These are phyloP conservation scores for Phoma sp. DNA, from an alignment of 2,329 filamentous ascomycete species.

Conservation along the genomic window DNA sequence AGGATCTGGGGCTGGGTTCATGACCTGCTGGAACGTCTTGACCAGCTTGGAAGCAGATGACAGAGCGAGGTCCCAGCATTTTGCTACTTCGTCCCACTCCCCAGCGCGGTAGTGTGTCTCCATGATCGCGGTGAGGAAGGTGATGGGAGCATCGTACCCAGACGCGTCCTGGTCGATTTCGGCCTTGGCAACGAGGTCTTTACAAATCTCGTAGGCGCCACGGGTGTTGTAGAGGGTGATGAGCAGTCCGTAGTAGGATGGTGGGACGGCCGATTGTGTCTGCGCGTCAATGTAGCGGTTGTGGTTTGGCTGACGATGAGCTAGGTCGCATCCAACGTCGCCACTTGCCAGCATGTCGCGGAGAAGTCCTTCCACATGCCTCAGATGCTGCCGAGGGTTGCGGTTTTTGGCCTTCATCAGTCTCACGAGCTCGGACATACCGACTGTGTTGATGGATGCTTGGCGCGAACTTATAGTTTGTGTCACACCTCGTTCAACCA, in stretches of 20 bases:
- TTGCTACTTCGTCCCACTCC: conserved; percentile 66
- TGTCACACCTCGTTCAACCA: conserved; percentile 49
- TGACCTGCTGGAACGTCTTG: conserved; percentile 39
- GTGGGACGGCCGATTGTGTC: conserved; percentile 53
- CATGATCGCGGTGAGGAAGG: conserved; percentile 67
- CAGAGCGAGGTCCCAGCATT: conserved; percentile 71
- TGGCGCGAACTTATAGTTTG: conserved; percentile 54
- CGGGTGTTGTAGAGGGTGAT: conserved; percentile 61
- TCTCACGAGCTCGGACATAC: conserved; percentile 27
- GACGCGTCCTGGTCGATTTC: conserved; percentile 20
- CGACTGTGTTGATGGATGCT: conserved; percentile 42
- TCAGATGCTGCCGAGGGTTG: conserved; percentile 28
- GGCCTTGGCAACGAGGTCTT: conserved; percentile 35
- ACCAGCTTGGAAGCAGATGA: conserved; percentile 55
- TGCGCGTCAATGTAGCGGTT: conserved; percentile 31
- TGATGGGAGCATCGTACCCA: conserved; percentile 38
- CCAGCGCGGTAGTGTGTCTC: conserved; percentile 64
- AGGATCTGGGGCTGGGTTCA: conserved; percentile 42
- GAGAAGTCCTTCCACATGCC: conserved; percentile 35
- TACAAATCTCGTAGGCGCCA: conserved; percentile 52
- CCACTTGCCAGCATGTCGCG: conserved; percentile 32
- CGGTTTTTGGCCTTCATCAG: conserved; percentile 20
- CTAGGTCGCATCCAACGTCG: conserved; percentile 36
- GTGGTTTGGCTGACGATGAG: conserved; percentile 35
- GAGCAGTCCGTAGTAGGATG: conserved; percentile 61